Conservation (phyloP, 176 grass and related monocot genomes). For the Saccharum officinarum region DNA sequence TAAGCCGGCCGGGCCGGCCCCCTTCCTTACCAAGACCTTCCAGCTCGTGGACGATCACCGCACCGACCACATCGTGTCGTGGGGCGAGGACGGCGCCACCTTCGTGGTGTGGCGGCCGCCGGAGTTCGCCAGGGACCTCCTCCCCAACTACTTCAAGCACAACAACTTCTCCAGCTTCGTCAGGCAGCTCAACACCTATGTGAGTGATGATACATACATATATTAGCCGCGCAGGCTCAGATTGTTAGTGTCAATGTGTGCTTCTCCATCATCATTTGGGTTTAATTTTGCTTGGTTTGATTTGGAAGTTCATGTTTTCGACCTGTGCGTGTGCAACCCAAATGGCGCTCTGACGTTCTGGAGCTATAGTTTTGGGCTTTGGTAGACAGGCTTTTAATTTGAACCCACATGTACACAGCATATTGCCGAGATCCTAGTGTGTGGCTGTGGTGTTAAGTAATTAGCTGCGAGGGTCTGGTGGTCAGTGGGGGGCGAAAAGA, state of each 20-base stretch:
- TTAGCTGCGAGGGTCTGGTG: neutral
- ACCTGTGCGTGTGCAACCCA: neutral
- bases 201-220: slow-evolving; percentile 1
- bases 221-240: neutral
- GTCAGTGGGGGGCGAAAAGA: neutral
- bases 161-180: slow-evolving; percentile 96
- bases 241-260: neutral
- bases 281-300: neutral
- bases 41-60: slow-evolving; percentile 73
- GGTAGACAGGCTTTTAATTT: neutral
- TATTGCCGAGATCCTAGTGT: neutral
- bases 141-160: slow-evolving; percentile 95
- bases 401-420: neutral
- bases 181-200: slow-evolving; percentile 96
- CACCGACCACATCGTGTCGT: slow-evolving; percentile 81
- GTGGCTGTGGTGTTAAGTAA: neutral
- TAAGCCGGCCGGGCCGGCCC: slow-evolving; percentile 57
- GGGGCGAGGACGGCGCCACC: slow-evolving; percentile 70
- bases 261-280: neutral
- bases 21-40: slow-evolving; percentile 88
- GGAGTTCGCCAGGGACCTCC: slow-evolving; percentile 80
- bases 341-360: neutral
- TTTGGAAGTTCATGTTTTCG: neutral
- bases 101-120: slow-evolving; percentile 85
- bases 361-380: neutral